phyloP scores from a whole-genome alignment of 192 early-diverging fungal genomes.

The Podila verticillata region DNA sequence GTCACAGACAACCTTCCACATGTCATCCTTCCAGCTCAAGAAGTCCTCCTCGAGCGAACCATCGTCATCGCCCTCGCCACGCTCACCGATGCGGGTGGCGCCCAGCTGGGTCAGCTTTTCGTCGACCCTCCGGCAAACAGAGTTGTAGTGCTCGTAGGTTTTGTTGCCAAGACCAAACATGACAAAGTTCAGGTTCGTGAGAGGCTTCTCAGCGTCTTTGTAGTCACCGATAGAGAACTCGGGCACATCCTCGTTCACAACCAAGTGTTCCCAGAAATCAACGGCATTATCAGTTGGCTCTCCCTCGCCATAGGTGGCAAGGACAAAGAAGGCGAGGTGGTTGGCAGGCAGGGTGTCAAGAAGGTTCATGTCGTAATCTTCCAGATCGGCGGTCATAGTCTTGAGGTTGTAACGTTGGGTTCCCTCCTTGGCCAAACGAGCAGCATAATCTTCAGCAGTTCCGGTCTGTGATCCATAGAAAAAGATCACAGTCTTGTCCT shows the following conservation, averaged over 20 bases:
- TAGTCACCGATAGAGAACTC: constrained; percentile 69
- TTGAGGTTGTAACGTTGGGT: constrained; percentile 75
- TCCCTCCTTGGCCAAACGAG: constrained; percentile 88
- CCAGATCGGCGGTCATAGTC: constrained; percentile 85
- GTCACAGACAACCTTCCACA: constrained; percentile 80
- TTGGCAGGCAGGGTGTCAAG: constrained; percentile 75
- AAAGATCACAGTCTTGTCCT: constrained; percentile 82
- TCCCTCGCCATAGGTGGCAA: constrained; percentile 98
- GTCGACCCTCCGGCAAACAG: constrained; percentile 79
- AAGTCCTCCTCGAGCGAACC: constrained; percentile 96
- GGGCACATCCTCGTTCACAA: constrained; percentile 75
- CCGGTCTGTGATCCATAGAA: constrained; percentile 99
- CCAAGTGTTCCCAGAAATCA: constrained; percentile 89
- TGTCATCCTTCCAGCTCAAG: constrained; percentile 91
- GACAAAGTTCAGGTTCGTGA: constrained; percentile 68
- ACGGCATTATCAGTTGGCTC: constrained; percentile 98
- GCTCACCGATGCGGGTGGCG: constrained; percentile 75
- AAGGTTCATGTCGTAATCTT: constrained; percentile 92
- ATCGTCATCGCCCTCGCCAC: constrained; percentile 98
- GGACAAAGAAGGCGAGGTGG: constrained; percentile 85
- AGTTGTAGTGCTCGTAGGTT: constrained; percentile 93
- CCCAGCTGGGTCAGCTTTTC: constrained; percentile 75
- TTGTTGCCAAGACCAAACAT: constrained; percentile 90
- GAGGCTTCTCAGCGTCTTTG: constrained; percentile 67
- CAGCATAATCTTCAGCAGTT: constrained; percentile 98